These are phyloP conservation scores for Rhodotorula kratochvilovae DNA, from an alignment of 768 basidiomycete species.

Conservation along the genomic window DNA sequence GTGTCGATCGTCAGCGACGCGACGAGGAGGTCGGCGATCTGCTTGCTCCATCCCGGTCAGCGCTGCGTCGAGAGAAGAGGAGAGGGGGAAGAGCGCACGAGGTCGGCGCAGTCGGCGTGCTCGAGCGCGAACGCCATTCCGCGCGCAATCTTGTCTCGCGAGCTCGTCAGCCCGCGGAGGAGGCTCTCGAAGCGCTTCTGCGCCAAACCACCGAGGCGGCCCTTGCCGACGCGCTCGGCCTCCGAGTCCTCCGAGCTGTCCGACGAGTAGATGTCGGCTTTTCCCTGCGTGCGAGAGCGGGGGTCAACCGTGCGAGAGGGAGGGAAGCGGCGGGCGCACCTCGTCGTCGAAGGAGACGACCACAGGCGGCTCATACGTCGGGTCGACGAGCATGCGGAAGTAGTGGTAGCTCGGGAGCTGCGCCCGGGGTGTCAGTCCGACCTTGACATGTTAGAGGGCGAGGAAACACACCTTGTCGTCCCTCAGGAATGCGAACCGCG, in stretches of 20 bases:
- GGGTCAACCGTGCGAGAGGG: background rate
- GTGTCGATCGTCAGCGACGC: conserved; percentile 78
- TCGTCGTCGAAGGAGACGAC: conserved; percentile 48
- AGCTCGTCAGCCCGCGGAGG: conserved; percentile 77
- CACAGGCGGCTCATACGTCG: conserved; percentile 49
- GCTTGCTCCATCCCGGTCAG: background rate
- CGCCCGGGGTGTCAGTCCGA: background rate
- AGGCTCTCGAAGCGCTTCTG: conserved; percentile 82
- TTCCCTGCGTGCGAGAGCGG: conserved; percentile 43
- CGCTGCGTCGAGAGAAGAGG: background rate
- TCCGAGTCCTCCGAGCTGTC: conserved; percentile 95
- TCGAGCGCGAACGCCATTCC: conserved; percentile 97
- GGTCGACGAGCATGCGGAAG: conserved; percentile 48
- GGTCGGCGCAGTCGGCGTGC: conserved; percentile 90
- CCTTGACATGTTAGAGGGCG: background rate
- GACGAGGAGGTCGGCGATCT: conserved; percentile 88
- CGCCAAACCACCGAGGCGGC: conserved; percentile 69
- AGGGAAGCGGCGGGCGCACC: conserved; percentile 33
- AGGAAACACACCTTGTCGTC: conserved; percentile 47
- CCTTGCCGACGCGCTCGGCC: conserved; percentile 71
- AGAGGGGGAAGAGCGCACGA: conserved; percentile 54
- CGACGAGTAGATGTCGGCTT: conserved; percentile 46
- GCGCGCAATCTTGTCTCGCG: conserved; percentile 81
- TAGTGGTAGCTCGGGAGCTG: conserved; percentile 51
- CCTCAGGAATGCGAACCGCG: conserved; percentile 90